phyloP scores from a whole-genome alignment of 2,329 filamentous ascomycete genomes.

The Onygenales sp. region DNA sequence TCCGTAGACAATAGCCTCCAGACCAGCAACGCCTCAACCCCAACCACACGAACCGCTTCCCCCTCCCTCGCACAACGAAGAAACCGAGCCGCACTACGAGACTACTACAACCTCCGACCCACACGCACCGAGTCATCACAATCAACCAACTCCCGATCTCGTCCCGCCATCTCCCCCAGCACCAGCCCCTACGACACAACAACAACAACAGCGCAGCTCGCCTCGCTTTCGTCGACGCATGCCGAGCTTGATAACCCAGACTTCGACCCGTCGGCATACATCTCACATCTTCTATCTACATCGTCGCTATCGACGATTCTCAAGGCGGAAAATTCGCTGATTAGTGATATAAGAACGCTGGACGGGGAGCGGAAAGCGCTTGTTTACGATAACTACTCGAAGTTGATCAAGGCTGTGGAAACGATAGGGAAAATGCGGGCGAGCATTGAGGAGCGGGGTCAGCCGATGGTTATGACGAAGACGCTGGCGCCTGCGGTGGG shows the following conservation, averaged over 20 bases:
- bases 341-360: constrained; percentile 69
- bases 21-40: constrained; percentile 29
- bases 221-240: constrained; percentile 20
- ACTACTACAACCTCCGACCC: constrained; percentile 81
- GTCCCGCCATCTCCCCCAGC: constrained; percentile 29
- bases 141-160: constrained; percentile 19
- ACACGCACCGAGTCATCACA: constrained; percentile 27
- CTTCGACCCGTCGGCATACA: constrained; percentile 60
- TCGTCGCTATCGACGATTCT: constrained; percentile 35
- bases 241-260: constrained; percentile 61
- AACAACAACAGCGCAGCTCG: constrained; percentile 25
- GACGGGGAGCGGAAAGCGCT: constrained; percentile 95
- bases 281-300: constrained; percentile 31
- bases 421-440: constrained; percentile 67
- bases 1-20: constrained; percentile 51
- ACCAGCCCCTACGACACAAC: constrained; percentile 33
- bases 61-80: constrained; percentile 39
- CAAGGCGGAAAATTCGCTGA: constrained; percentile 36
- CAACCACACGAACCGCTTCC: constrained; percentile 33
- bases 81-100: constrained; percentile 78
- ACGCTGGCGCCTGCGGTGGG: constrained; percentile 33
- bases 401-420: constrained; percentile 91
- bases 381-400: constrained; percentile 97
- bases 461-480: constrained; percentile 38
- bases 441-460: constrained; percentile 37